Conservation (phyloP, 1,284 basidiomycete species). For the Austropuccinia psidii region DNA sequence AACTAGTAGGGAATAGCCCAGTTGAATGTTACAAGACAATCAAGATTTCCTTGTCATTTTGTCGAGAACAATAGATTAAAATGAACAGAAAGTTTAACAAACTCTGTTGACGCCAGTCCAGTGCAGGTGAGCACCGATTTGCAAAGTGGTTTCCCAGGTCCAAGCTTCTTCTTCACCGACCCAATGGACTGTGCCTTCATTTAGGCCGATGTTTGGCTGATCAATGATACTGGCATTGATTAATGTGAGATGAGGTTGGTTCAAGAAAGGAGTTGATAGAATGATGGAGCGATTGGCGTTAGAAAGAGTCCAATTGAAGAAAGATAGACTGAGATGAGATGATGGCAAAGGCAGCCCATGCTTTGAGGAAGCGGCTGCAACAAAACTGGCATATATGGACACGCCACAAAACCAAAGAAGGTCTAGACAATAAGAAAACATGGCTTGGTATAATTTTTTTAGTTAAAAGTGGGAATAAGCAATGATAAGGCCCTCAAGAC, state of each 20-base stretch:
- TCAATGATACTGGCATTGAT: slow-evolving; percentile 41
- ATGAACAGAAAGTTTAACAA: background rate
- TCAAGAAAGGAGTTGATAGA: slow-evolving; percentile 41
- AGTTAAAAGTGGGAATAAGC: too few relatives aligned
- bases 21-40: too few relatives aligned
- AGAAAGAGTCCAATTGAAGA: slow-evolving; percentile 41
- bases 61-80: too few relatives aligned
- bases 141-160: slow-evolving; percentile 23
- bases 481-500: too few relatives aligned
- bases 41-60: too few relatives aligned
- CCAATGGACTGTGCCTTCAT: slow-evolving; percentile 34
- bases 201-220: slow-evolving; percentile 39
- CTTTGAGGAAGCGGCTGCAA: too few relatives aligned
- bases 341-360: slow-evolving; percentile 28
- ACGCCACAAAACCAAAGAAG: too few relatives aligned
- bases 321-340: slow-evolving; percentile 25
- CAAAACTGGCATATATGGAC: too few relatives aligned
- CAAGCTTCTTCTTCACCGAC: slow-evolving; percentile 34
- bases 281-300: slow-evolving; percentile 42
- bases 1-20: too few relatives aligned
- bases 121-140: background rate
- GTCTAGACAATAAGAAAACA: too few relatives aligned
- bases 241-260: slow-evolving; percentile 41
- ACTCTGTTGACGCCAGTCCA: slow-evolving; percentile 21
- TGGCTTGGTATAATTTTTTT: too few relatives aligned